Evolutionary conservation across 225 moss, liverwort and hornwort genomes (phyloP), one percentile per base, ranked within the genome.

Genomic region (Physcomitrium patens): DNA sequence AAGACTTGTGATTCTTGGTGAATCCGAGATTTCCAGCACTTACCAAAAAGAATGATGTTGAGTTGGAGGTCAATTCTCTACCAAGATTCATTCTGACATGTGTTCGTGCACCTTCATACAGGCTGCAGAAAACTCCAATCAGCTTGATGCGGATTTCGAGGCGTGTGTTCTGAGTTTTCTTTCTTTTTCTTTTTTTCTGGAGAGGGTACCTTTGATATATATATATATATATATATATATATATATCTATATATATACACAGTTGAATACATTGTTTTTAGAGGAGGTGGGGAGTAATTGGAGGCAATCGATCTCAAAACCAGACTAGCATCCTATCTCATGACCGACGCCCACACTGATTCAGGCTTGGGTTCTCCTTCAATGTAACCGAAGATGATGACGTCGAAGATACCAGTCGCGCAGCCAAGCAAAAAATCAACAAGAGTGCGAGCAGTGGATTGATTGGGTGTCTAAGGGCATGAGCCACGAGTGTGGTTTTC

Each of bases 381-480:
- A 76, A 57, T 51, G 22, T 67, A 58, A 54, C 49, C 54, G 74
- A 71, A 71, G 67, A 83, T 66, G 47, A 43, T 83, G 37, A 59
- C 54, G 28, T 78, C 27, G 72, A 76, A 75, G 72, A 59, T 78
- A 55, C 75, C 51, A 68, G 80, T 60, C 52, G 55, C 59, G 41
- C 77, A 65, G 68, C 26, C 73, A 61, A 44, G 31, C 47, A 69
- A 28, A 64, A 63, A 77, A 65, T 65, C 51, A 51, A 72, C 64
- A 69, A 73, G 62, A 66, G 70, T 65, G 63, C 48, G 59, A 63
- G 18, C 55, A 63, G 56, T 81, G 43, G 52, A 51, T 4, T 56
- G 78, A 81, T 65, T 57, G 53, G 59, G 31, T 74, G 57, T 77
- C 53, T 44, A 74, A 80, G 75, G 84, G 84, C 77, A 82, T 85